Base-by-base conservation (phyloP, 805 yeast genomes). In the Wickerhamiella azyma region DNA sequence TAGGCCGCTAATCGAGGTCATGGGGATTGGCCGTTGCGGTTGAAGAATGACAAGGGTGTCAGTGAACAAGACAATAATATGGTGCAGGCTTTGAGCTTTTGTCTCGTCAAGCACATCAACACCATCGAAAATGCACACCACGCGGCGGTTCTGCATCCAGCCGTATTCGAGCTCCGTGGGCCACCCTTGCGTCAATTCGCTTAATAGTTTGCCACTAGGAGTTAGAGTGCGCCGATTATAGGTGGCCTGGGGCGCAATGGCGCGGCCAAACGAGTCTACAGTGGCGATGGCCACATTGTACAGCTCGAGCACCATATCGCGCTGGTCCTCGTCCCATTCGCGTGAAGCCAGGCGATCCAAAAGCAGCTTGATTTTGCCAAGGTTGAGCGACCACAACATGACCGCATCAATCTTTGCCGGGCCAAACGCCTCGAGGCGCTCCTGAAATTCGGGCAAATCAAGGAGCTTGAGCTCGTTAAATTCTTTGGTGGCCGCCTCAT, bases 141-240 rank as follows among this genome's bases (percentile, higher is more conserved):
- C 92, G 49, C 94, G 72, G 51, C 97, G 69, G 32, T 80, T 74
- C 6, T 36, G 40, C 26, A 85, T 60, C 96, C 96, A 88, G 17
- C 94, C 94, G 57, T 78, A 80, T 52, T 84, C 94, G 19, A 89
- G 66, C 52, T 81, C 88, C 0, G 75, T 64, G 0, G 97, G 97
- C 96, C 96, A 88, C 10, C 76, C 77, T 13, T 75, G 69, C 2
- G 95, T 94, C 16, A 86, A 62, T 54, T 86, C 95, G 0, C 94
- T 79, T 42, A 89, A 65, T 2, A 89, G 70, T 59, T 85, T 86
- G 0, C 96, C 96, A 0, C 94, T 79, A 2, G 95, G 95, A 0
- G 96, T 88, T 59, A 86, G 83, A 0, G 85, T 77, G 52, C 95
- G 66, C 45, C 77, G 68, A 49, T 71, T 74, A 51, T 74, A 77